Conservation (phyloP, 2,329 filamentous ascomycete species). For the Metarhizium anisopliae region DNA sequence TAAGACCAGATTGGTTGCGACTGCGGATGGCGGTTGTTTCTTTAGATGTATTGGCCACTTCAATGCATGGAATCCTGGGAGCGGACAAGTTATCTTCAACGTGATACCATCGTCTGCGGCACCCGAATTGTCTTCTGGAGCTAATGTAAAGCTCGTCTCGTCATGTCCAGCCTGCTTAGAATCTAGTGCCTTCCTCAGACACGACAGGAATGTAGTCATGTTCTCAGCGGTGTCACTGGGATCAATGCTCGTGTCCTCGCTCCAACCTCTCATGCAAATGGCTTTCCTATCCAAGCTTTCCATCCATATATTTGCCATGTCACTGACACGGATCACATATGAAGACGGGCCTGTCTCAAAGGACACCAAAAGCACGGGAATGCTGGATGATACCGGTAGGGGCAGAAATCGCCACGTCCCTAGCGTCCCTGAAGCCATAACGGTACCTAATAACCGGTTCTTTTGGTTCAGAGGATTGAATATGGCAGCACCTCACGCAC, state of each 20-base stretch:
- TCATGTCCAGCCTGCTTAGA: slow-evolving; percentile 32
- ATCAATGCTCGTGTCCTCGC: slow-evolving; percentile 62
- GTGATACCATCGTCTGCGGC: slow-evolving; percentile 32
- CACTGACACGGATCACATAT: slow-evolving; percentile 60
- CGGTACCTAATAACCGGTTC: neutral
- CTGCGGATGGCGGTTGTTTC: slow-evolving; percentile 30
- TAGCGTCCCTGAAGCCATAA: slow-evolving; percentile 17
- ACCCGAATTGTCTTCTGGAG: slow-evolving; percentile 21
- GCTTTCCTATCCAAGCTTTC: slow-evolving; percentile 53
- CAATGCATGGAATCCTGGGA: slow-evolving; percentile 57
- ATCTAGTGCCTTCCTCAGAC: slow-evolving; percentile 46
- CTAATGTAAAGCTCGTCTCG: slow-evolving; percentile 36
- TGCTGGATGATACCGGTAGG: slow-evolving; percentile 20
- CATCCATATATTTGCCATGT: slow-evolving; percentile 65
- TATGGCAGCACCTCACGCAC: neutral
- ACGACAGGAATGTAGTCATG: slow-evolving; percentile 56
- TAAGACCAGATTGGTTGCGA: slow-evolving; percentile 41
- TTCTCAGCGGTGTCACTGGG: slow-evolving; percentile 61
- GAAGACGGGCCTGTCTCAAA: slow-evolving; percentile 41
- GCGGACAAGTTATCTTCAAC: slow-evolving; percentile 47
- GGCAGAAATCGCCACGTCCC: slow-evolving; percentile 35
- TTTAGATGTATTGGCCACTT: slow-evolving; percentile 55
- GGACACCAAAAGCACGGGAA: slow-evolving; percentile 58
- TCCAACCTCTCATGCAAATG: slow-evolving; percentile 53
- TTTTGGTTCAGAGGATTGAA: neutral